These are phyloP conservation scores for Penicillium odoratum DNA, from an alignment of 495 filamentous ascomycete species.

Conservation along the genomic window DNA sequence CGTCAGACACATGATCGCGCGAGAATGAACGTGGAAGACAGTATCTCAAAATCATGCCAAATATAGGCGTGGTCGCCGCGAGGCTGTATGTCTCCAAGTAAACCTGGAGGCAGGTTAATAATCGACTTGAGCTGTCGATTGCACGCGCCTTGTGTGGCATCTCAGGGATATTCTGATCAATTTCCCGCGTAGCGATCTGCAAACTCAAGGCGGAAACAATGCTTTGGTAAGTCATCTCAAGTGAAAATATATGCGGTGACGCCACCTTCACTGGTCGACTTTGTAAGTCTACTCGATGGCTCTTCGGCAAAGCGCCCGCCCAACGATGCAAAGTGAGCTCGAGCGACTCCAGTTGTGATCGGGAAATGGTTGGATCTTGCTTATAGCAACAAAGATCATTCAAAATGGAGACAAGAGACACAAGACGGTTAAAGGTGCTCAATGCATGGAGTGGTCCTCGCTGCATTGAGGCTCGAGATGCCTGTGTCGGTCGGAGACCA, in stretches of 20 bases:
- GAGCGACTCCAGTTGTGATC: conserved; percentile 35
- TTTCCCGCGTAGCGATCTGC: conserved; percentile 31
- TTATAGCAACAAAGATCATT: conserved; percentile 39
- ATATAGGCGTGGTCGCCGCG: conserved; percentile 36
- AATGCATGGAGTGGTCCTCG: conserved; percentile 55
- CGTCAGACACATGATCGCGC: conserved; percentile 20
- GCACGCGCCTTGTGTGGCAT: conserved; percentile 27
- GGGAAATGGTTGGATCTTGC: conserved; percentile 27
- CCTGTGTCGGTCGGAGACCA: conserved; percentile 28
- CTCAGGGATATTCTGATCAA: conserved; percentile 25
- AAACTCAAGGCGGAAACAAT: conserved; percentile 30
- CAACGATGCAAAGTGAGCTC: conserved; percentile 41
- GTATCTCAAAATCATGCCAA: conserved; percentile 36
- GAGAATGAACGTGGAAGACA: conserved; percentile 19
- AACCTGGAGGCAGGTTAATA: conserved; percentile 33
- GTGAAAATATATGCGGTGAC: conserved; percentile 41
- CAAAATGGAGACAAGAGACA: conserved; percentile 46
- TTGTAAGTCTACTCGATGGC: conserved; percentile 37
- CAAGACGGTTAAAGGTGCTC: conserved; percentile 60
- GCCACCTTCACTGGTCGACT: conserved; percentile 25
- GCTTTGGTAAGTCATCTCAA: conserved; percentile 43
- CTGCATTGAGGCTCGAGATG: conserved; percentile 39
- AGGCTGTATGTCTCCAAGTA: conserved; percentile 44
- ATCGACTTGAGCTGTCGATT: conserved; percentile 34
- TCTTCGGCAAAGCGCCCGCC: conserved; percentile 34